Evolutionary conservation across 169 alveolate genomes (phyloP).

Genomic region (Plasmodium malariae): DNA sequence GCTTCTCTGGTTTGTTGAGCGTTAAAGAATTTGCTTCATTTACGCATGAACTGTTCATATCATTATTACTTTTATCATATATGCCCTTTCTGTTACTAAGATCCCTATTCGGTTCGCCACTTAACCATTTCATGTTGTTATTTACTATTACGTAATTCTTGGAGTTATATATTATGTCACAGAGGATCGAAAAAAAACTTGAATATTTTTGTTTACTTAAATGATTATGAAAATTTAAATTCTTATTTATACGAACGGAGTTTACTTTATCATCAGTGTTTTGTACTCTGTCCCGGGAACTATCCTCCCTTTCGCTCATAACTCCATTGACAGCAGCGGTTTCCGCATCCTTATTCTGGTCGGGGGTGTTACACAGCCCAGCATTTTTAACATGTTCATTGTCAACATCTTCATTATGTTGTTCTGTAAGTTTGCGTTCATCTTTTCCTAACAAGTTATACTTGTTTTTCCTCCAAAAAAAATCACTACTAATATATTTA

Average conservation of each 20-base stretch:
- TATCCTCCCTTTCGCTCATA: not conserved
- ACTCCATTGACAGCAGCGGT: not conserved
- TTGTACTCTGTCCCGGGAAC: not conserved
- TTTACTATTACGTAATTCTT: not conserved
- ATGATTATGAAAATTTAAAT: not conserved
- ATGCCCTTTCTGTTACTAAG: not conserved
- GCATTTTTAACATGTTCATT: too few species aligned
- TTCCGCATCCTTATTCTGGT: not conserved
- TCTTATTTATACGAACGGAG: not conserved
- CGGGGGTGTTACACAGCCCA: too few species aligned
- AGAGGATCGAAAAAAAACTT: not conserved
- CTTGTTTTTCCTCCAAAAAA: too few species aligned
- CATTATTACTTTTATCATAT: not conserved
- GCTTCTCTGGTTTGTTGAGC: not conserved
- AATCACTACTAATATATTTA: too few species aligned
- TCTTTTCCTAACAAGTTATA: too few species aligned
- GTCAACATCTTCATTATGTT: too few species aligned
- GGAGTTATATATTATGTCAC: not conserved
- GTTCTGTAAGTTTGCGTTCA: too few species aligned
- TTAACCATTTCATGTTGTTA: not conserved
- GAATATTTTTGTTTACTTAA: not conserved
- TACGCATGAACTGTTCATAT: not conserved
- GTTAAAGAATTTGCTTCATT: not conserved
- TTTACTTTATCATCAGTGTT: not conserved
- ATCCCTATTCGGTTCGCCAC: not conserved